Conservation (phyloP, 2,329 filamentous ascomycete genomes). For the Alternaria conjuncta region DNA sequence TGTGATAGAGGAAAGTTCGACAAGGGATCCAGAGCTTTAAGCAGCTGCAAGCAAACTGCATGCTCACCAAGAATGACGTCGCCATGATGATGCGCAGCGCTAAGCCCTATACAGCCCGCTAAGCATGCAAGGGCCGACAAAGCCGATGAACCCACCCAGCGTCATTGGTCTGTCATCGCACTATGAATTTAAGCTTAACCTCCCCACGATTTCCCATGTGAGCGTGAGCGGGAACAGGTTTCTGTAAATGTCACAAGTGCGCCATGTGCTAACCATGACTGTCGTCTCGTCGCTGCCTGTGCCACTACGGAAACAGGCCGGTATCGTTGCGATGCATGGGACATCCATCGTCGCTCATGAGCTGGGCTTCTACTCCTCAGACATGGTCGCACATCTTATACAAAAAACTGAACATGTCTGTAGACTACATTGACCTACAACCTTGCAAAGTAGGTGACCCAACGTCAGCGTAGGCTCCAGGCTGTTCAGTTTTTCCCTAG, state of each 20-base stretch:
- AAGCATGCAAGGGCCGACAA: neutral
- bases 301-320: neutral
- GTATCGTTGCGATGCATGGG: neutral
- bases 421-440: too few species aligned
- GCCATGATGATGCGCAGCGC: constrained; percentile 18
- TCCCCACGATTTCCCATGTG: constrained; percentile 7
- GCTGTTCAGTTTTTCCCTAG: too few species aligned
- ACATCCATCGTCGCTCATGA: neutral
- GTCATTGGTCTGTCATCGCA: constrained; percentile 12
- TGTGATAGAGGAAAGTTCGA: neutral
- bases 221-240: constrained; percentile 1
- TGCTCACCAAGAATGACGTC: constrained; percentile 9
- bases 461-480: too few species aligned
- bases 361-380: too few species aligned
- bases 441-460: too few species aligned
- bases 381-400: too few species aligned
- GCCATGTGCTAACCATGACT: neutral
- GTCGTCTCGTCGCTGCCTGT: too few species aligned
- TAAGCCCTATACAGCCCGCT: neutral
- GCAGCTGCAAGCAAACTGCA: constrained; percentile 5
- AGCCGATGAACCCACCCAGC: neutral
- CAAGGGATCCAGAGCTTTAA: constrained; percentile 12
- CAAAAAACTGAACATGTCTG: too few species aligned
- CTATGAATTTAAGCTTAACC: constrained; percentile 7
- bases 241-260: neutral